Evolutionary conservation across 768 basidiomycete genomes (phyloP), one percentile per base, ranked within the genome.

Genomic region (Lactarius deliciosus): DNA sequence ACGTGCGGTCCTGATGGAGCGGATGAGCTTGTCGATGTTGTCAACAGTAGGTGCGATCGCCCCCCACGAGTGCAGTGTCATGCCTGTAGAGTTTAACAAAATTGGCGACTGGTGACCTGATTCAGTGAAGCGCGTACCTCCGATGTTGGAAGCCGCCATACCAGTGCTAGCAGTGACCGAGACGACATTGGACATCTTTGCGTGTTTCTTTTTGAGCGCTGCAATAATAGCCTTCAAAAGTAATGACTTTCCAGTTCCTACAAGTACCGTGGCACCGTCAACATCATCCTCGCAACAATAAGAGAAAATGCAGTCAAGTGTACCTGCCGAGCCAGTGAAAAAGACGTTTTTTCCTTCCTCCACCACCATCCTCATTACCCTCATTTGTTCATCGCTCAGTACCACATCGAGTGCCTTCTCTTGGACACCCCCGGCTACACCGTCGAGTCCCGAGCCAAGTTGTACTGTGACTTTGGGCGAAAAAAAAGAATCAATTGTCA

Each of bases 131-230:
- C 68, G 68, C 72, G 3, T 50, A 73, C 87, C 88, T 32, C 87
- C 88, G 59, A 90, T 87, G 74, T 90, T 89, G 61, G 86, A 86
- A 2, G 88, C 87, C 3, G 88, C 88, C 72, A 87, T 85, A 5
- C 84, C 84, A 5, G 85, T 85, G 64, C 86, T 84, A 1, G 85
- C 85, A 2, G 85, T 86, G 43, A 87, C 80, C 32, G 83, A 84
- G 36, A 87, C 78, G 3, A 77, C 76, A 60, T 82, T 81, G 0
- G 76, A 76, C 20, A 76, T 76, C 64, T 77, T 80, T 22, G 76
- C 73, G 68, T 80, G 79, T 70, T 84, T 85, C 70, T 77, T 78
- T 41, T 80, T 78, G 20, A 88, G 77, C 0, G 80, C 77, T 0
- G 76, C 69, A 70, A 89, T 87, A 69, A 88, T 85, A 30, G 83